Base-by-base conservation (phyloP, 2,329 filamentous ascomycete species). In the Pestalotiopsis sp. region DNA sequence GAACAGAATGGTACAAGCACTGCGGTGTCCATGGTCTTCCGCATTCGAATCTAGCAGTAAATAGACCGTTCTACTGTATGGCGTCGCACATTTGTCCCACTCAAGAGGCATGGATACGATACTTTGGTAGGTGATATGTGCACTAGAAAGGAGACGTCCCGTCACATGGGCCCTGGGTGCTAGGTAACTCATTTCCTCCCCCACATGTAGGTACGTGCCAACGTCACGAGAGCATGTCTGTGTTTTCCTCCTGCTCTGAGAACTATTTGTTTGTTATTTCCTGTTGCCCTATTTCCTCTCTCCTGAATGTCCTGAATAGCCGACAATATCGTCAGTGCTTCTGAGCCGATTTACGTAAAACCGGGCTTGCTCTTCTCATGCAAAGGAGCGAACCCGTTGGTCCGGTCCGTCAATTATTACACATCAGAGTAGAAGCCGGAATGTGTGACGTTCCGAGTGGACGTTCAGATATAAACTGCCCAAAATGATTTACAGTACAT, bases 261-360 rank as follows among this genome's bases (percentile, higher is more conserved):
- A n/a, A n/a, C 17, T 52, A 9, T n/a, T n/a, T 52, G 17, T n/a
- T 52, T n/a, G 12, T 52, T 52, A 1, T n/a, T 59, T 59, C 2
- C 11, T 17, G 25, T 17, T 59, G 57, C 57, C 57, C 31, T 36
- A 36, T 36, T 36, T 36, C 7, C 31, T 9, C 31, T 36, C 31
- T 36, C 31, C 31, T 36, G 31, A 36, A 36, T 9, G 7, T 36
- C 7, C 6, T 36, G 31, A 36, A 36, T 36, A 36, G 31, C 31
- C 31, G 31, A 9, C 6, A 9, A 36, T 9, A 36, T 36, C 31
- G 31, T 36, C 31, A 36, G 31, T 36, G 31, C 31, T 36, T 36
- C 31, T 36, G 31, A 36, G 31, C 31, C 31, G 31, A 11, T 57
- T 66, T 66, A 66, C 63, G 63, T 66, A 66, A 66, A 66, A 36